These are phyloP conservation scores for Oryza rufipogon DNA, from an alignment of 176 grass and related monocot genomes.

Conservation along the genomic window DNA sequence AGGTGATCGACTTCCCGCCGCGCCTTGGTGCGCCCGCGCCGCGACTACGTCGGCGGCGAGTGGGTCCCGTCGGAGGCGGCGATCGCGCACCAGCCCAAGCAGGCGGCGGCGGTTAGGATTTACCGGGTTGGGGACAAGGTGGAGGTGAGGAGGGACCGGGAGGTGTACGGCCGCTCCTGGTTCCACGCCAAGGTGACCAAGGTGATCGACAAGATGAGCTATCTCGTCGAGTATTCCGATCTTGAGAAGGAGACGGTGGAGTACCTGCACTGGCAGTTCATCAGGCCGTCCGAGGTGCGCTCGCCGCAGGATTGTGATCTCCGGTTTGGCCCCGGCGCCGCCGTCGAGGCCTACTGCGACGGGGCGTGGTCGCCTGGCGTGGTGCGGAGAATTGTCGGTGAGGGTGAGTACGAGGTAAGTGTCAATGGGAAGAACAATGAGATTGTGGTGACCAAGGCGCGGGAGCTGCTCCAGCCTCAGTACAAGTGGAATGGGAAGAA, in stretches of 20 bases:
- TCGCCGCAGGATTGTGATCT: slow-evolving; percentile 16
- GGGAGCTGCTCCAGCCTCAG: slow-evolving; percentile 41
- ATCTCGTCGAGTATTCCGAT: slow-evolving; percentile 56
- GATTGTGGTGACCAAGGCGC: slow-evolving; percentile 26
- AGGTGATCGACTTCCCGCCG: slow-evolving; percentile 49
- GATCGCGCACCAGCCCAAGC: slow-evolving; percentile 20
- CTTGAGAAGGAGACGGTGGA: slow-evolving; percentile 40
- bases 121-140: slow-evolving; percentile 55
- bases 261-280: slow-evolving; percentile 59
- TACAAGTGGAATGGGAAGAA: slow-evolving; percentile 57
- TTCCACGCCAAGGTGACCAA: slow-evolving; percentile 49
- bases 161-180: slow-evolving; percentile 55
- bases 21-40: slow-evolving; percentile 43
- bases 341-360: slow-evolving; percentile 53
- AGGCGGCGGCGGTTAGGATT: background rate
- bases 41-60: slow-evolving; percentile 41
- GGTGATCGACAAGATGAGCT: slow-evolving; percentile 41
- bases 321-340: background rate
- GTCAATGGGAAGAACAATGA: background rate
- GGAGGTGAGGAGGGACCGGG: slow-evolving; percentile 50
- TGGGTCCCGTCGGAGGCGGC: slow-evolving; percentile 39
- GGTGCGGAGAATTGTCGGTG: slow-evolving; percentile 13
- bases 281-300: slow-evolving; percentile 44
- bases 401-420: slow-evolving; percentile 36
- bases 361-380: slow-evolving; percentile 51